Percentiles rank a stretch among this genome's conserved stretches.
Evolutionary conservation across 208 protist genomes (phyloP).

Genomic region (Trypanosoma lewisi): DNA sequence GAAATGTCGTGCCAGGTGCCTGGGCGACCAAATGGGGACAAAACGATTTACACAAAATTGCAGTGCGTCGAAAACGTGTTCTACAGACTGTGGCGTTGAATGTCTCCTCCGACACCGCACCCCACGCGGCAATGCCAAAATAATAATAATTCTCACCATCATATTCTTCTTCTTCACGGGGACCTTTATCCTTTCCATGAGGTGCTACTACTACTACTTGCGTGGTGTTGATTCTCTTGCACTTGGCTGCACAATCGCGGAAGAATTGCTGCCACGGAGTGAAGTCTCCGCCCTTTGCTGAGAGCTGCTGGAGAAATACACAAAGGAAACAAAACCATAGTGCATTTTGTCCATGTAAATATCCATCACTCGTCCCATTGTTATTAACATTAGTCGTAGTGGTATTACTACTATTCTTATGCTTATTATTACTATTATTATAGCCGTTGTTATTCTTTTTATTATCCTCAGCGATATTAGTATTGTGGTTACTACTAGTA

Average conservation of each 20-base stretch:
- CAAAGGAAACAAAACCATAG: conserved; percentile 67
- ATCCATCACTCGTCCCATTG: background rate
- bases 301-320: conserved; percentile 75
- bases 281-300: conserved; percentile 44
- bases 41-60: conserved; percentile 67
- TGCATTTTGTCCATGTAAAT: background rate
- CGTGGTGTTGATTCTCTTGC: background rate
- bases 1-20: conserved; percentile 45
- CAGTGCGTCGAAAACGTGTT: conserved; percentile 62
- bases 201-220: too few species aligned
- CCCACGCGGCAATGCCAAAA: conserved; percentile 25
- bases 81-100: conserved; percentile 52
- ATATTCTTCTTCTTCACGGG: background rate
- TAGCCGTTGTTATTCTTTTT: too few species aligned
- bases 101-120: conserved; percentile 32
- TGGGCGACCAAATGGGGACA: conserved; percentile 58
- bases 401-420: background rate
- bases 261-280: conserved; percentile 45
- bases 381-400: background rate
- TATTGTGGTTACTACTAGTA: too few species aligned
- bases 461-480: too few species aligned
- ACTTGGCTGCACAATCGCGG: conserved; percentile 19
- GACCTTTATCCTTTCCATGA: too few species aligned
- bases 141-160: background rate
- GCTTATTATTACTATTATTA: too few species aligned